phyloP scores from a whole-genome alignment of 768 basidiomycete genomes.

The Sporobolomyces roseus region DNA sequence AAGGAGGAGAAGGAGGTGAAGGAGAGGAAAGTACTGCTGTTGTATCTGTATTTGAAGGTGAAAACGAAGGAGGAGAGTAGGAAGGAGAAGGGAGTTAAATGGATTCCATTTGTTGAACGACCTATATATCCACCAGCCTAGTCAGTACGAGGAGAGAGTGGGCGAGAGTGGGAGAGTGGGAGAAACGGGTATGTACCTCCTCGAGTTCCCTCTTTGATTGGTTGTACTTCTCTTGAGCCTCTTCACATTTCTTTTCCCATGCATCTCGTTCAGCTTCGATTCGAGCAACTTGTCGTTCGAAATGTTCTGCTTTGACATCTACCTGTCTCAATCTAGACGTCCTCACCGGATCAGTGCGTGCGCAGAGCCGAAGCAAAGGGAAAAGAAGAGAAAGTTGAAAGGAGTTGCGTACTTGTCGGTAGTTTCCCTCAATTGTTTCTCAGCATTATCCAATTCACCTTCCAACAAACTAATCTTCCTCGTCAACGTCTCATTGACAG shows the following conservation, averaged over 20 bases:
- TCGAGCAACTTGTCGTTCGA: constrained; percentile 81
- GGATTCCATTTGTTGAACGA: constrained; percentile 37
- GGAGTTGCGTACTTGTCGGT: no score
- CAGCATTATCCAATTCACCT: constrained; percentile 79
- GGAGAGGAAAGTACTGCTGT: no score
- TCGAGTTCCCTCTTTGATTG: constrained; percentile 74
- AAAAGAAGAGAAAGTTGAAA: no score
- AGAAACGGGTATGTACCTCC: constrained; percentile 55
- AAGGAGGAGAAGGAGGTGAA: not conserved
- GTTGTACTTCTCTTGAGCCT: constrained; percentile 66
- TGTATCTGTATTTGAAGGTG: no score
- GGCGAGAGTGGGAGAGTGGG: not conserved
- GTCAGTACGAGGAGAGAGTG: not conserved
- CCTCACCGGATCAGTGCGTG: no score
- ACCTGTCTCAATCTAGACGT: constrained; percentile 91
- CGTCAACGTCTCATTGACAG: constrained; percentile 65
- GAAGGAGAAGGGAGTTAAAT: constrained; percentile 15
- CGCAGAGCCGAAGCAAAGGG: no score
- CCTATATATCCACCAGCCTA: not conserved
- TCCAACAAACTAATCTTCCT: constrained; percentile 73
- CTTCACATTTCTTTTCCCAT: constrained; percentile 96
- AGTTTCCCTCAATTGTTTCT: constrained; percentile 95
- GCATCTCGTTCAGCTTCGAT: constrained; percentile 83
- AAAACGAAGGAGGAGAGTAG: not conserved
- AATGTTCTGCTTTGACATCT: constrained; percentile 98